These are phyloP conservation scores for Discostella stelligera DNA, from an alignment of 352 stramenopile genomes.

Conservation along the genomic window DNA sequence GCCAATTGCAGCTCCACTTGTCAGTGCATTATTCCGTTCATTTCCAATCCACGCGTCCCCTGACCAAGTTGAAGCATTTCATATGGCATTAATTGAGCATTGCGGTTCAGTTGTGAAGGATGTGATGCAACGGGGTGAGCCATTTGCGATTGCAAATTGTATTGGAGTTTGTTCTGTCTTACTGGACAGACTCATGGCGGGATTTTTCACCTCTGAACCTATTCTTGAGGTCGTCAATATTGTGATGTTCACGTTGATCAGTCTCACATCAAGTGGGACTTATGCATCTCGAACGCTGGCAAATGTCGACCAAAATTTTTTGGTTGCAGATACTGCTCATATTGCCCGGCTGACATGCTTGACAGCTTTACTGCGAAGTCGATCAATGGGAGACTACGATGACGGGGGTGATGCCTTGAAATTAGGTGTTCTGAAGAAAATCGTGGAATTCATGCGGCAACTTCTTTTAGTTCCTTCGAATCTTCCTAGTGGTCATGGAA, in stretches of 20 bases:
- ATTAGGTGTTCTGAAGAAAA: slow-evolving; percentile 59
- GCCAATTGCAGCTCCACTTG: slow-evolving; percentile 66
- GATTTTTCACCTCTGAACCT: slow-evolving; percentile 77
- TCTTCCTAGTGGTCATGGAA: slow-evolving; percentile 45
- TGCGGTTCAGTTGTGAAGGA: slow-evolving; percentile 73
- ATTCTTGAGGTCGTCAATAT: slow-evolving; percentile 71
- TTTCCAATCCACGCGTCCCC: slow-evolving; percentile 81
- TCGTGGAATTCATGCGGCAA: slow-evolving; percentile 63
- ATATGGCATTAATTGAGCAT: slow-evolving; percentile 80
- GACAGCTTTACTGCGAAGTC: slow-evolving; percentile 65
- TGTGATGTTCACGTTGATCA: slow-evolving; percentile 63
- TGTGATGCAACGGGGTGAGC: slow-evolving; percentile 69
- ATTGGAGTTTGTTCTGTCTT: slow-evolving; percentile 77
- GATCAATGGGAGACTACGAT: slow-evolving; percentile 64
- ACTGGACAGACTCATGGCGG: slow-evolving; percentile 74
- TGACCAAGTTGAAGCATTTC: slow-evolving; percentile 81
- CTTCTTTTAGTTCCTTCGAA: slow-evolving; percentile 77
- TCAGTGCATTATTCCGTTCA: slow-evolving; percentile 72
- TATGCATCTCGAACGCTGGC: slow-evolving; percentile 55
- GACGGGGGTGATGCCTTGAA: slow-evolving; percentile 72
- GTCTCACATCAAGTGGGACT: slow-evolving; percentile 61
- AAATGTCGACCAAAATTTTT: slow-evolving; percentile 70
- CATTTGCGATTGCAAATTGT: slow-evolving; percentile 75
- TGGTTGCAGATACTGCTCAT: slow-evolving; percentile 74
- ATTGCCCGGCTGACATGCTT: slow-evolving; percentile 74